These are phyloP conservation scores for Spathaspora boniae DNA, from an alignment of 805 yeast genomes.

Conservation along the genomic window DNA sequence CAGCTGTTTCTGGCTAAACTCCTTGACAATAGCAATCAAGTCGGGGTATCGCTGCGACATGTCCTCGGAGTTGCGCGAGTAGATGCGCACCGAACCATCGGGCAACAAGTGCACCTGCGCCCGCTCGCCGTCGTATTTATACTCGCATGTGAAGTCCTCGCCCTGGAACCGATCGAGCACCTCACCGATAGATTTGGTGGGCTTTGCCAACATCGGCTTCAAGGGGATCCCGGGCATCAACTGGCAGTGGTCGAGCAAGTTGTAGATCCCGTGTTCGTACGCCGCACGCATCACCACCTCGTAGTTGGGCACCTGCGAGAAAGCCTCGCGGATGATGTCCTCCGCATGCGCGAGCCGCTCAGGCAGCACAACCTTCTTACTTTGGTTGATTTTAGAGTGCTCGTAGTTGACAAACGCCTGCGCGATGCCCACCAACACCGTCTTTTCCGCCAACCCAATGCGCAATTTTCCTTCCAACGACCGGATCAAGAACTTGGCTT, in stretches of 20 bases:
- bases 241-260: conserved; percentile 63
- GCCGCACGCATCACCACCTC: conserved; percentile 70
- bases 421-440: conserved; percentile 78
- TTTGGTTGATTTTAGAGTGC: conserved; percentile 16
- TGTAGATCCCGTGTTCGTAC: conserved; percentile 61
- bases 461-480: conserved; percentile 90
- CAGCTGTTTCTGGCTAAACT: conserved; percentile 42
- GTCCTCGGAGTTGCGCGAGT: conserved; percentile 93
- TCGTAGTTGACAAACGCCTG: conserved; percentile 77
- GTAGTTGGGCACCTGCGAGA: conserved; percentile 87
- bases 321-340: conserved; percentile 77
- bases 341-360: conserved; percentile 64
- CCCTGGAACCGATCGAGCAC: conserved; percentile 85
- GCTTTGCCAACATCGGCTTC: conserved; percentile 98
- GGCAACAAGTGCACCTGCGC: conserved; percentile 84
- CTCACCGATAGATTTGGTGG: conserved; percentile 91
- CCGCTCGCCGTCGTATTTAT: conserved; percentile 96
- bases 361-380: conserved; percentile 20
- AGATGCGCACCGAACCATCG: conserved; percentile 67
- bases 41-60: conserved; percentile 97
- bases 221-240: conserved; percentile 90
- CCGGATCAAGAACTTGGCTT: conserved; percentile 87
- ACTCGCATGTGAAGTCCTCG: conserved; percentile 88
- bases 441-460: conserved; percentile 91
- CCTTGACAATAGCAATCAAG: conserved; percentile 63